These are phyloP conservation scores for Saccharomycopsis javanensis DNA, from an alignment of 805 yeast species.

Conservation along the genomic window DNA sequence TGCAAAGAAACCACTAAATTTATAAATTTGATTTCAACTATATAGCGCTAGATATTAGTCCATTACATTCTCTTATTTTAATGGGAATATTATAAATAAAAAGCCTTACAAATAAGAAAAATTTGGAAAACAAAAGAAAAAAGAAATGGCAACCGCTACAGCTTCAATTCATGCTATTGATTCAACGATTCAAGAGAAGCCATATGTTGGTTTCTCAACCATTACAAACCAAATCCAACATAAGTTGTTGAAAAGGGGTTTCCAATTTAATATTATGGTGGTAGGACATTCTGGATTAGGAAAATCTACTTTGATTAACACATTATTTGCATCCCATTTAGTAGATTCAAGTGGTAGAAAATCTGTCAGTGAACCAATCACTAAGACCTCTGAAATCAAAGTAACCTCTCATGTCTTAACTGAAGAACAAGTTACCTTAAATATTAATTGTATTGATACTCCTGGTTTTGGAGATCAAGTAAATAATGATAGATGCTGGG, in stretches of 20 bases:
- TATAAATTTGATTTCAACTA: not conserved
- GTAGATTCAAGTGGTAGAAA: constrained; percentile 67
- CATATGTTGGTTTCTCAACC: constrained; percentile 91
- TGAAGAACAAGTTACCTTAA: constrained; percentile 82
- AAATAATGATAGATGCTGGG: constrained; percentile 94
- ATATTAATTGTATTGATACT: constrained; percentile 85
- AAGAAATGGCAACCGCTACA: constrained; percentile 3
- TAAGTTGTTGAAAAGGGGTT: constrained; percentile 83
- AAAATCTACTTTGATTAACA: constrained; percentile 83
- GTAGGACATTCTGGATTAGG: constrained; percentile 94
- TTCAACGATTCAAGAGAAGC: not conserved
- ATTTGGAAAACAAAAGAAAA: no score
- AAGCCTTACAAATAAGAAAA: not conserved
- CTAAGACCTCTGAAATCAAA: constrained; percentile 66
- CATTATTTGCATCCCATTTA: constrained; percentile 77
- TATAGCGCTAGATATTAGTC: not conserved
- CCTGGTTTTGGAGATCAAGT: constrained; percentile 98
- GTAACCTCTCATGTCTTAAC: constrained; percentile 58
- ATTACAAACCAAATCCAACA: constrained; percentile 93
- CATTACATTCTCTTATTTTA: not conserved
- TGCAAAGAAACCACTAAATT: not conserved
- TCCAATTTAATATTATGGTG: constrained; percentile 87
- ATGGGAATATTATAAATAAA: not conserved
- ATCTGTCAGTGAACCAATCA: constrained; percentile 47
- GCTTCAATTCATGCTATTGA: not conserved